phyloP scores from a whole-genome alignment of 257 asterid genomes.

The Striga asiatica region DNA sequence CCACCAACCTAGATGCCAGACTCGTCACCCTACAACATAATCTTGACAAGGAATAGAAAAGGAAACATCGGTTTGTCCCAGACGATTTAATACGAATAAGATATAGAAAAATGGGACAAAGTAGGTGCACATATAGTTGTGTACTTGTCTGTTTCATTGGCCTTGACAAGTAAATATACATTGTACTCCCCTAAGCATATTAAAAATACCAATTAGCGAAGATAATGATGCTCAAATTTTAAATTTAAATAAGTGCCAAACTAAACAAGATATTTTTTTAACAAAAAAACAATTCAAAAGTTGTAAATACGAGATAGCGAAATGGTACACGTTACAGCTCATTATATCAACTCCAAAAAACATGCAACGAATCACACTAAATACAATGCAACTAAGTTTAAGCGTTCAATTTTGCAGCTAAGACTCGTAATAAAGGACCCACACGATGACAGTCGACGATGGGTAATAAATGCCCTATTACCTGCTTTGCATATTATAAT shows the following conservation, averaged over 20 bases:
- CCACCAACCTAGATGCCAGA: not conserved
- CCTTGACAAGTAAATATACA: not conserved
- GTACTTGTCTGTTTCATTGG: not conserved
- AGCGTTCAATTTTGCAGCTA: not conserved
- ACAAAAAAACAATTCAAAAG: not conserved
- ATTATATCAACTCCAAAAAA: not conserved
- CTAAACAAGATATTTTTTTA: not conserved
- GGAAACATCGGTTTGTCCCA: not conserved
- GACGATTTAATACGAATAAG: not conserved
- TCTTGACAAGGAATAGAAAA: not conserved
- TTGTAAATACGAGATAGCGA: not conserved
- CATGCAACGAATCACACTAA: not conserved
- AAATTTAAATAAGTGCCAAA: not conserved
- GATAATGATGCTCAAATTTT: not conserved
- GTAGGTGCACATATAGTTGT: not conserved
- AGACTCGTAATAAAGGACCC: not conserved
- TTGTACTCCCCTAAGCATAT: not conserved
- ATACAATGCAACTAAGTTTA: not conserved
- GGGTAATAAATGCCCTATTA: not conserved
- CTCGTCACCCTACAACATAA: not conserved
- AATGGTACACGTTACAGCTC: not conserved
- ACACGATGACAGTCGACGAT: not conserved
- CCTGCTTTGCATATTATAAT: not conserved
- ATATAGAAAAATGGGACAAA: not conserved
- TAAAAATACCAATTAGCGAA: not conserved